Evolutionary conservation across 331 rosid genomes (phyloP).

Genomic region (Ulmus americana): DNA sequence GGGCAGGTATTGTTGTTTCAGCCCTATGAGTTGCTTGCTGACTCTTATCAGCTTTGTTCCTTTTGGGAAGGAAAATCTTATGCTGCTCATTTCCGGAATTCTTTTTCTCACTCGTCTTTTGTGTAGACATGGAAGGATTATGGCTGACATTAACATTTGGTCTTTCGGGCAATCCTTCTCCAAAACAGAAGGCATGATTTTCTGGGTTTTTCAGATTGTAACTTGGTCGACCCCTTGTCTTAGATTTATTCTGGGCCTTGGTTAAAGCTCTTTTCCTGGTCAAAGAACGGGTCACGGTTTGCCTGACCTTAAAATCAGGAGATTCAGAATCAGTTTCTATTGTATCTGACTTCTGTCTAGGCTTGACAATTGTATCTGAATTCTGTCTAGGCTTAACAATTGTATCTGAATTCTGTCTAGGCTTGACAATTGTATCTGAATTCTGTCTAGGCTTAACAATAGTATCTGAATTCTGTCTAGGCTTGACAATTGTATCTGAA

Average conservation of each 20-base stretch:
- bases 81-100: conserved; percentile 28
- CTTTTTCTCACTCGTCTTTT: conserved; percentile 37
- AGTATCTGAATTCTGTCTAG: conserved; percentile 60
- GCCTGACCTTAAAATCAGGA: conserved; percentile 34
- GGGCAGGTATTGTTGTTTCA: conserved; percentile 30
- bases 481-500: conserved; percentile 22
- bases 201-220: conserved; percentile 37
- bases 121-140: conserved; percentile 32
- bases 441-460: not conserved
- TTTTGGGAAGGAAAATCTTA: conserved; percentile 35
- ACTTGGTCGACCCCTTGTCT: conserved; percentile 33
- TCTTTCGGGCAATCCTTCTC: conserved; percentile 34
- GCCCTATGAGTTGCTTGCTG: conserved; percentile 33
- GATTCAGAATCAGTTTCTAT: conserved; percentile 86
- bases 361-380: conserved; percentile 3
- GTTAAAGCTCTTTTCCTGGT: conserved; percentile 46
- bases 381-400: conserved; percentile 26
- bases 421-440: conserved; percentile 12
- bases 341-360: conserved; percentile 57
- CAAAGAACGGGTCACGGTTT: conserved; percentile 62
- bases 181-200: conserved; percentile 34
- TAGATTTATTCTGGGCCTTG: conserved; percentile 30
- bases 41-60: conserved; percentile 28
- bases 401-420: conserved; percentile 5
- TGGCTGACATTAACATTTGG: conserved; percentile 31